Evolutionary conservation across 1,284 basidiomycete species (phyloP).

Genomic region (Mrakiaceae sp.): DNA sequence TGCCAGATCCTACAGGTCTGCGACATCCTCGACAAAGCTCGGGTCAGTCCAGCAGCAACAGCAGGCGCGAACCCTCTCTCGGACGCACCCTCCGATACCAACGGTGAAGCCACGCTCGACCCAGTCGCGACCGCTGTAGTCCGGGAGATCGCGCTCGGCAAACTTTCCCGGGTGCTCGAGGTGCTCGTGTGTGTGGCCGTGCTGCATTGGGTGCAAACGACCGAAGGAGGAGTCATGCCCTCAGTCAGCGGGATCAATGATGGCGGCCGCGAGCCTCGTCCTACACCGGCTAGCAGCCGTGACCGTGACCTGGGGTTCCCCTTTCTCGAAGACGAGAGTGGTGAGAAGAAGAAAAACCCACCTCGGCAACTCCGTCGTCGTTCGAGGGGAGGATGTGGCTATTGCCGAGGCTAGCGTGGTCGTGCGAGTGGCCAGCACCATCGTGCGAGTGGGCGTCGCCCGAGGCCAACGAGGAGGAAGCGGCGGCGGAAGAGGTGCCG

Average conservation of each 20-base stretch:
- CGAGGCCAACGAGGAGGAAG: slow-evolving; percentile 9
- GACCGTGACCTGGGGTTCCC: background rate
- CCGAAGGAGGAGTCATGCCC: background rate
- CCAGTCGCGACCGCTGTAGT: slow-evolving; percentile 74
- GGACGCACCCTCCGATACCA: slow-evolving; percentile 81
- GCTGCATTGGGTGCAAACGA: slow-evolving; percentile 34
- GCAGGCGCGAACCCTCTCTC: too few relatives aligned
- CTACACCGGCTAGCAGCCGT: background rate
- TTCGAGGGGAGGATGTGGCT: slow-evolving; percentile 17
- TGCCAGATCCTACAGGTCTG: slow-evolving; percentile 92
- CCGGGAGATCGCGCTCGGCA: slow-evolving; percentile 81
- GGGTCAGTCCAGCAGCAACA: background rate
- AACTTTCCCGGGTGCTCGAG: slow-evolving; percentile 72
- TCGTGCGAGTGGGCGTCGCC: slow-evolving; percentile 18
- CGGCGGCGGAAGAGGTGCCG: slow-evolving; percentile 23
- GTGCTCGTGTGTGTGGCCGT: slow-evolving; percentile 84
- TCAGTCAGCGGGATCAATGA: background rate
- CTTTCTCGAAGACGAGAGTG: too few relatives aligned
- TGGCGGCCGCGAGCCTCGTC: background rate
- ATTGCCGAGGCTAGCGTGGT: slow-evolving; percentile 19
- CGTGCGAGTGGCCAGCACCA: slow-evolving; percentile 25
- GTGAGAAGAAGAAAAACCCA: background rate
- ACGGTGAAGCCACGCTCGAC: slow-evolving; percentile 90
- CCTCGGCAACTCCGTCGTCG: slow-evolving; percentile 35
- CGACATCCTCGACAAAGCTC: background rate